Conservation (phyloP, 2,329 filamentous ascomycete species). For the Fusarium sp. region DNA sequence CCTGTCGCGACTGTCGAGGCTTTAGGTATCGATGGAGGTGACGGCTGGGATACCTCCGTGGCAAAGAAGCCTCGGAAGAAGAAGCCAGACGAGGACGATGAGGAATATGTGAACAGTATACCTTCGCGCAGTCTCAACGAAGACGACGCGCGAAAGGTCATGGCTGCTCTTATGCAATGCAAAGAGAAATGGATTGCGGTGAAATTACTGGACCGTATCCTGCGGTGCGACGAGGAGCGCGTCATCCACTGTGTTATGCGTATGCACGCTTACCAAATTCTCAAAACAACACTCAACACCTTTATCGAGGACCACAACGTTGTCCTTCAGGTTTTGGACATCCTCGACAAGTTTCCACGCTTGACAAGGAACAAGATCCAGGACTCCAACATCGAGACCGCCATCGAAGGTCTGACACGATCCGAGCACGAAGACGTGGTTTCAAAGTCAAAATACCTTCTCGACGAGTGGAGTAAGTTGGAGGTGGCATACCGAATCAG, state of each 20-base stretch:
- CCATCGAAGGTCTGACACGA: slow-evolving; percentile 73
- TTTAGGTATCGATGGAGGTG: slow-evolving; percentile 90
- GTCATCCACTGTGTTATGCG: slow-evolving; percentile 90
- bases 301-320: slow-evolving; percentile 93
- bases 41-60: slow-evolving; percentile 90
- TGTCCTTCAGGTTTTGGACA: slow-evolving; percentile 86
- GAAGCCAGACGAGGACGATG: slow-evolving; percentile 89
- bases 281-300: slow-evolving; percentile 85
- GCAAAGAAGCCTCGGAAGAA: slow-evolving; percentile 93
- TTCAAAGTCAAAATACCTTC: slow-evolving; percentile 73
- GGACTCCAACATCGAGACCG: slow-evolving; percentile 92
- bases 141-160: slow-evolving; percentile 89
- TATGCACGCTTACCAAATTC: slow-evolving; percentile 96
- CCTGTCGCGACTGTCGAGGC: slow-evolving; percentile 91
- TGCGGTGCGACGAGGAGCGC: slow-evolving; percentile 85
- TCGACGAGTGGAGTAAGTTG: slow-evolving; percentile 89
- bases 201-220: slow-evolving; percentile 90
- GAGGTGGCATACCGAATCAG: slow-evolving; percentile 94
- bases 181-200: slow-evolving; percentile 99
- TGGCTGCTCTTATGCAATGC: slow-evolving; percentile 96
- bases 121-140: slow-evolving; percentile 83
- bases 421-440: slow-evolving; percentile 81
- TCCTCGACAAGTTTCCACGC: slow-evolving; percentile 88
- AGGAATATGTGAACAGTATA: slow-evolving; percentile 93
- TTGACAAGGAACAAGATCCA: slow-evolving; percentile 97